Base-by-base conservation (phyloP, 805 yeast genomes). In the Candida caryicola region DNA sequence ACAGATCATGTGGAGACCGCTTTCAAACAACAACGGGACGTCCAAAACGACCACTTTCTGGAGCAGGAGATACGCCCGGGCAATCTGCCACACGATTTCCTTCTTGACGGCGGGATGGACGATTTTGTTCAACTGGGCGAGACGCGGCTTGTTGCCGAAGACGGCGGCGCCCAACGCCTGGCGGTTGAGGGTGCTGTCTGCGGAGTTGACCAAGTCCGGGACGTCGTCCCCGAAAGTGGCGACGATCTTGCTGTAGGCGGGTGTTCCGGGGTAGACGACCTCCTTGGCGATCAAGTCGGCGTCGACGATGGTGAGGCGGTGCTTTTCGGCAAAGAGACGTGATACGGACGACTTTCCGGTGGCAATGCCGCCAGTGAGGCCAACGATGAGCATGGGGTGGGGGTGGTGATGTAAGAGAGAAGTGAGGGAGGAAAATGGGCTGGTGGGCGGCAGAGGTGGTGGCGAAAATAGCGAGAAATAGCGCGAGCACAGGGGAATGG, bases 291-390 rank as follows among this genome's bases (percentile, higher is more conserved):
- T 82, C 34, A 76, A 59, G 59, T 93, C 99, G 1, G 99, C 98
- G 64, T 93, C 99, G 1, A 93, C 73, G 1, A 93, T 61, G 0
- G 83, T 73, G 4, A 85, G 42, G 2, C 67, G 54, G 52, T 81
- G 73, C 8, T 76, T 62, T 7, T 76, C 74, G 4, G 59, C 44
- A 8, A 93, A 62, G 25, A 75, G 59, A 13, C 64, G 54, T 0
- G 96, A 86, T 0, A 86, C 97, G 0, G 98, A 91, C 14, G 95
- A 83, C 54, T 93, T 93, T 2, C 99, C 99, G n/a, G 93, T 76
- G 4, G 96, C 96, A 34, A 93, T 93, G 1, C 97, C 96, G 2
- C 99, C 99, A 0, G 99, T 93, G n/a, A 93, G 74, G 1, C 99
- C 99, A 4, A 93, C 75, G 23, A 93, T 74, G 31, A 93, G 74